Base-by-base conservation (phyloP, 768 basidiomycete genomes). In the Amanita jacksonii region DNA sequence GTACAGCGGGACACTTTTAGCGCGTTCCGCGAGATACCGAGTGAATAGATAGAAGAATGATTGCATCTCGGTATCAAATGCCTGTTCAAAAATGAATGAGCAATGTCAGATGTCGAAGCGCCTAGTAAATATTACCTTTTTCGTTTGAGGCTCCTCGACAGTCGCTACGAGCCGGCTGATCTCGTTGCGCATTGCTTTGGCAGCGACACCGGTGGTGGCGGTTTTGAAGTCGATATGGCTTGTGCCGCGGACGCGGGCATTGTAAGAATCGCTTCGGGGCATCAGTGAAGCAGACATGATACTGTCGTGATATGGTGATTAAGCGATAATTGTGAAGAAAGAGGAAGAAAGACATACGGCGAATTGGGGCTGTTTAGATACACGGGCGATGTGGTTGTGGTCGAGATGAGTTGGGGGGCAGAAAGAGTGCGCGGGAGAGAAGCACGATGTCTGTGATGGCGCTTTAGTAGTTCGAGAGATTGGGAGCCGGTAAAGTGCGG, bases 181-280 rank as follows among this genome's bases (percentile, higher is more conserved):
- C 71, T 98, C 96, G 62, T 97, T 96, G 71, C 91, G 82, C 94
- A 97, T 97, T 45, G 91, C 74, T 71, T 96, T 97, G 53, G 88
- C 85, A 20, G 88, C 85, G 52, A 92, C 83, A 52, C 89, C 90
- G 43, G 90, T 92, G 41, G 79, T 93, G 51, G 94, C 94, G n/a
- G 90, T 93, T 73, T 93, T 92, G 79, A 94, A 94, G 68, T 97
- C 86, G 69, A 88, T 81, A 62, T 88, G 84, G 53, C 76, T 79
- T 43, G 79, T 77, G 52, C 85, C 85, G 47, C 85, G 79, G 43
- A 74, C 76, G 50, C 85, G 81, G 57, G 78, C 72, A 52, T 72
- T 77, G 75, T 83, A 69, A 46, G 82, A 73, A 51, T 86, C 81
- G 56, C 62, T 63, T 52, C 77, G 73, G 42, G 81, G 82, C 62